These are phyloP conservation scores for Ascochyta fabae DNA, from an alignment of 2,329 filamentous ascomycete species.

Conservation along the genomic window DNA sequence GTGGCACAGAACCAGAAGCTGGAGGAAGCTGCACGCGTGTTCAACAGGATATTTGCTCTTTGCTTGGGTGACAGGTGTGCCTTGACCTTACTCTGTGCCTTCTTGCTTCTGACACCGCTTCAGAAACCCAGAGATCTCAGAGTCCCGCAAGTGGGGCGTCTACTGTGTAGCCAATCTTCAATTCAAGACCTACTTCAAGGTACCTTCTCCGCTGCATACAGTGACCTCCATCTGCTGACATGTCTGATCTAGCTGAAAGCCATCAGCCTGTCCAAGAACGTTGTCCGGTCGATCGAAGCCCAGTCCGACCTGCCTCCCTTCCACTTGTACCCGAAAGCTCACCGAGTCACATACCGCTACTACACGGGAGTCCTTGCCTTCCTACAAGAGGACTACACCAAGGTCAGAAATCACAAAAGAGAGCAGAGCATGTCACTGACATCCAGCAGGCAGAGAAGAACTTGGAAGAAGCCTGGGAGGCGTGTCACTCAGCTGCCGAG, in stretches of 20 bases:
- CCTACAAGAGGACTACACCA: conserved; percentile 87
- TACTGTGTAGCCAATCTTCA: conserved; percentile 94
- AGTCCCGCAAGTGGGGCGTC: conserved; percentile 96
- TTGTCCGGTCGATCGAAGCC: conserved; percentile 82
- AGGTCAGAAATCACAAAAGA: conserved; percentile 59
- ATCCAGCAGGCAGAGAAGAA: conserved; percentile 49
- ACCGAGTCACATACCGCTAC: conserved; percentile 95
- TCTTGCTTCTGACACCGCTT: conserved; percentile 27
- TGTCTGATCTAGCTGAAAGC: conserved; percentile 69
- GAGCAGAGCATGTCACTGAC: conserved; percentile 20
- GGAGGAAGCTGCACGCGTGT: conserved; percentile 86
- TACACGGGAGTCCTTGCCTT: conserved; percentile 94
- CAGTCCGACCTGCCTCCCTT: conserved; percentile 80
- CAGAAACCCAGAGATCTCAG: conserved; percentile 75
- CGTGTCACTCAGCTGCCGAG: conserved; percentile 75
- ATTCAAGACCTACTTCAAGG: conserved; percentile 98
- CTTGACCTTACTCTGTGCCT: conserved; percentile 22
- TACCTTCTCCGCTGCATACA: conserved; percentile 26
- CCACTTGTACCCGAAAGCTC: conserved; percentile 81
- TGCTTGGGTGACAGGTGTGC: conserved; percentile 85
- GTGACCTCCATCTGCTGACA: conserved; percentile 6
- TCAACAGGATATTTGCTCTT: conserved; percentile 90
- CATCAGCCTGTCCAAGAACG: conserved; percentile 86
- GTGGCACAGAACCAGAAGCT: conserved; percentile 77
- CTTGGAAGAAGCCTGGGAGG: conserved; percentile 79